Base-by-base conservation (phyloP, 129 eudicot species). In the Flaveria bidentis region DNA sequence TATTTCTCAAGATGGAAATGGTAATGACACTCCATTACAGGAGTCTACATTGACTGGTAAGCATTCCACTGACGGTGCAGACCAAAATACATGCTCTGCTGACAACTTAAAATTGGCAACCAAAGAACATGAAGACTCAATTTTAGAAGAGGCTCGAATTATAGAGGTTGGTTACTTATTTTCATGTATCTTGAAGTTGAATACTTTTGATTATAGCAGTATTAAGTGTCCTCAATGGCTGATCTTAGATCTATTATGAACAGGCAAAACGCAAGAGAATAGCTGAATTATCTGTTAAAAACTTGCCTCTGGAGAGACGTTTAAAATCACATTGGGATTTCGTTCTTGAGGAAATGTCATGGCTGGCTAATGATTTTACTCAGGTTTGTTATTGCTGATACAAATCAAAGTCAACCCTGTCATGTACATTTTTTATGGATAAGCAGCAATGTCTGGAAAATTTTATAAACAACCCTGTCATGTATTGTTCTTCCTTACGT, bases 321-420 rank as follows among this genome's bases (percentile, higher is more conserved):
- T 76, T 22, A 33, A 91, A 91, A 82, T 86, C 96, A 72, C 94
- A 87, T n/a, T 89, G 99, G 99, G 90, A 86, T 81, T 89, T 85
- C 82, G 99, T 95, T 18, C 89, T 95, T 47, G 99, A 91, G 80
- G 99, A 95, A 82, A 95, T 95, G 97, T 81, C 89, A 69, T 95
- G 99, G 99, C 53, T 91, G 85, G 99, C 99, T 55, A 95, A 95
- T 83, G 99, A 95, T 83, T 95, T 91, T 84, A 89, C 97, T 3
- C 99, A 95, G 99, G 99, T 95, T 55, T 88, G 85, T 30, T 76
- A 60, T 73, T 76, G 45, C 72, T 74, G 71, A 55, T 51, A 64
- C n/a, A 22, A 42, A n/a, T 64, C 42, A 10, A 52, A 67, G 83
- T 20, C 50, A 65, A 15, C 36, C 42, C 62, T 28, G 55, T 41